phyloP scores from a whole-genome alignment of 345 rosid genomes.

The Barbarea vulgaris region DNA sequence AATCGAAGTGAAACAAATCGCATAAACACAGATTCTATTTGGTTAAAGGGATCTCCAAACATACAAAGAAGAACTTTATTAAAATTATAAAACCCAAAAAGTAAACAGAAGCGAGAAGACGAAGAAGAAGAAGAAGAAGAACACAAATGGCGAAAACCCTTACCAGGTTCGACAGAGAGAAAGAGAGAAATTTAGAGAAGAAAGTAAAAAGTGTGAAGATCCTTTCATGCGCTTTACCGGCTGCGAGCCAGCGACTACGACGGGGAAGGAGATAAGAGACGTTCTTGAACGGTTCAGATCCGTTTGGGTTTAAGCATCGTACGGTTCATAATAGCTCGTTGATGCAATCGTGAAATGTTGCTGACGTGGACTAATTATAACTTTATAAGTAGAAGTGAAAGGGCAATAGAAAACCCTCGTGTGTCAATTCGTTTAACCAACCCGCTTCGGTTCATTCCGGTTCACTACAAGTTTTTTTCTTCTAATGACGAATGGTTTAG shows the following conservation, averaged over 20 bases:
- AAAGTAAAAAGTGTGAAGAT: slow-evolving; percentile 24
- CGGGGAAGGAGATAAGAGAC: slow-evolving; percentile 42
- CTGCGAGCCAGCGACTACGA: slow-evolving; percentile 39
- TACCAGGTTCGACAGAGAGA: slow-evolving; percentile 26
- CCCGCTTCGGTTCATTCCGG: slow-evolving; percentile 12
- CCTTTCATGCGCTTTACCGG: slow-evolving; percentile 41
- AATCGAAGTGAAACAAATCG: slow-evolving; percentile 5
- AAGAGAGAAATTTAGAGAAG: slow-evolving; percentile 15
- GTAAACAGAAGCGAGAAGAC: neutral
- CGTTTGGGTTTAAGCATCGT: slow-evolving; percentile 34
- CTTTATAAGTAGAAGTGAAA: slow-evolving; percentile 12
- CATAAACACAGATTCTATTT: neutral
- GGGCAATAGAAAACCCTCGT: slow-evolving; percentile 37
- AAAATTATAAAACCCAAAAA: neutral
- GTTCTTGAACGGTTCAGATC: slow-evolving; percentile 16
- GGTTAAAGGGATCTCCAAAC: neutral
- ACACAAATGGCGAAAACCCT: slow-evolving; percentile 26
- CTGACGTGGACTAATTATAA: slow-evolving; percentile 24
- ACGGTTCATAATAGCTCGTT: slow-evolving; percentile 27
- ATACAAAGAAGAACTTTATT: neutral
- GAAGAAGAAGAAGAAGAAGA: neutral
- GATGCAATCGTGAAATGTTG: slow-evolving; percentile 15
- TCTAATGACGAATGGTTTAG: neutral
- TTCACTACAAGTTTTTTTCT: neutral
- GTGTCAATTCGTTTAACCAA: slow-evolving; percentile 2